phyloP scores from a whole-genome alignment of 2,329 filamentous ascomycete species.

The Phialophora expanda region DNA sequence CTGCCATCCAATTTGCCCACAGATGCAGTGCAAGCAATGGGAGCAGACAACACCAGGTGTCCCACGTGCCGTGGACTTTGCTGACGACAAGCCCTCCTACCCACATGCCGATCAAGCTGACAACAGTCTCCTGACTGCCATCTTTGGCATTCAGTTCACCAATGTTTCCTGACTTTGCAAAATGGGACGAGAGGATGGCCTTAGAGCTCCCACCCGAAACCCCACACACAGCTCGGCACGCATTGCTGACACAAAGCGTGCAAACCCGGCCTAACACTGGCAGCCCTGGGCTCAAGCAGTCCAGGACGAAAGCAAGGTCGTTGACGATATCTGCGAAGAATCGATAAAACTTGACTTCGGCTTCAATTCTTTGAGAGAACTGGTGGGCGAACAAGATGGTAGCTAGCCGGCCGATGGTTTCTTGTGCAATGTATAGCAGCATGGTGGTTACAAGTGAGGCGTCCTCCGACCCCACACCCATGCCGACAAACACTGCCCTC shows the following conservation, averaged over 20 bases:
- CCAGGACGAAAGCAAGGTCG: conserved; percentile 82
- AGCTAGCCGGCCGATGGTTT: conserved; percentile 77
- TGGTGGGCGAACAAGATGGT: conserved; percentile 86
- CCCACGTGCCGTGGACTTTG: conserved; percentile 69
- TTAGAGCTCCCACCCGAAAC: conserved; percentile 90
- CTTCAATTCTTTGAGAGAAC: conserved; percentile 80
- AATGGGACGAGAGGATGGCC: conserved; percentile 88
- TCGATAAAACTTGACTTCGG: conserved; percentile 88
- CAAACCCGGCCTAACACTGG: conserved; percentile 63
- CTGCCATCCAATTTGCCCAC: conserved; percentile 82
- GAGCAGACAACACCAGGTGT: conserved; percentile 76
- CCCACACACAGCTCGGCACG: conserved; percentile 75
- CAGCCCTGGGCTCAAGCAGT: conserved; percentile 77
- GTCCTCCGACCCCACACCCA: conserved; percentile 81
- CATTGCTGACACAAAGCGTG: conserved; percentile 64
- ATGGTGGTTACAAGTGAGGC: conserved; percentile 60
- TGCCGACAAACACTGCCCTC: conserved; percentile 77
- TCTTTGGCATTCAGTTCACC: conserved; percentile 96
- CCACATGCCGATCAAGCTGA: conserved; percentile 86
- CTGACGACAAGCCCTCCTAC: conserved; percentile 81
- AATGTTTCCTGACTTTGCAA: conserved; percentile 83
- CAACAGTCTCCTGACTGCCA: conserved; percentile 91
- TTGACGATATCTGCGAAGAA: conserved; percentile 89
- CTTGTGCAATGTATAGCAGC: conserved; percentile 80
- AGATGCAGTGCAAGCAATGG: conserved; percentile 77